These are phyloP conservation scores for Dipodascopsis uninucleata DNA, from an alignment of 805 yeast species.

Conservation along the genomic window DNA sequence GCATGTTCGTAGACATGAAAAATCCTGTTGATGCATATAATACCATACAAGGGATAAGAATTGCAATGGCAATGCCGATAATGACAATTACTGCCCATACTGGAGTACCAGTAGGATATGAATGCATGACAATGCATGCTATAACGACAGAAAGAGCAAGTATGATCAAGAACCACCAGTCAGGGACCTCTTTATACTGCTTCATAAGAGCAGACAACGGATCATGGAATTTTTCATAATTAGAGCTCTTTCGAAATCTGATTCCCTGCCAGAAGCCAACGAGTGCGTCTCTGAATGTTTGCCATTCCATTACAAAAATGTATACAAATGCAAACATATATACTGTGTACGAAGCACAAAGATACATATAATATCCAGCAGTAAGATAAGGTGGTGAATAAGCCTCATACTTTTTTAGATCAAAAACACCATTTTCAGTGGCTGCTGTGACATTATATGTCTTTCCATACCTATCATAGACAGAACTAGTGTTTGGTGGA, in stretches of 20 bases:
- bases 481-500: slow-evolving; percentile 46
- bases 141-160: slow-evolving; percentile 46
- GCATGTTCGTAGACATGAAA: slow-evolving; percentile 56
- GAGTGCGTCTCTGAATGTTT: slow-evolving; percentile 51
- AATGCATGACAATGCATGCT: slow-evolving; percentile 39
- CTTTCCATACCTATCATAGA: slow-evolving; percentile 44
- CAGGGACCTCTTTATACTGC: slow-evolving; percentile 55
- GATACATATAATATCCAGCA: slow-evolving; percentile 46
- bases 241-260: slow-evolving; percentile 48
- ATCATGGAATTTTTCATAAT: slow-evolving; percentile 50
- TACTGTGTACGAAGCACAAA: slow-evolving; percentile 35
- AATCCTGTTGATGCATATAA: slow-evolving; percentile 61
- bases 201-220: slow-evolving; percentile 42
- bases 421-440: slow-evolving; percentile 36
- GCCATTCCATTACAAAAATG: slow-evolving; percentile 56
- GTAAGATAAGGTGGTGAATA: slow-evolving; percentile 38
- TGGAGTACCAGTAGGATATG: slow-evolving; percentile 48
- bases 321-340: slow-evolving; percentile 64
- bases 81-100: slow-evolving; percentile 61
- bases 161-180: slow-evolving; percentile 54
- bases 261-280: slow-evolving; percentile 49
- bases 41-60: slow-evolving; percentile 59
- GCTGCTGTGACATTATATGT: slow-evolving; percentile 45
- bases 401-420: slow-evolving; percentile 9
- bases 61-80: slow-evolving; percentile 49